Conservation (phyloP, 768 basidiomycete genomes). For the Leccinellum luteum region DNA sequence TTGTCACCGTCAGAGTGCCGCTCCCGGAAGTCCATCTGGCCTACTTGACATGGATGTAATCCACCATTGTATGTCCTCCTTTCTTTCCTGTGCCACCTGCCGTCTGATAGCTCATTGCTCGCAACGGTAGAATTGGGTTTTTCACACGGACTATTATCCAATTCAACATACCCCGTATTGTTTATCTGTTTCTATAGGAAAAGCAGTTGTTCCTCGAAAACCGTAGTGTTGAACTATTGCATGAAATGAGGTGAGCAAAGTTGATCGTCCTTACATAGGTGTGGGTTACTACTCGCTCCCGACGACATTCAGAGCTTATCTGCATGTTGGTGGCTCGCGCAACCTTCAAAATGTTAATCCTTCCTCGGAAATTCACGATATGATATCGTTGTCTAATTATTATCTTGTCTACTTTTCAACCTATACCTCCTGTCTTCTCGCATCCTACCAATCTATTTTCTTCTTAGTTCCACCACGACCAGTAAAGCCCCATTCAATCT, state of each 20-base stretch:
- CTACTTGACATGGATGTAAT: background rate
- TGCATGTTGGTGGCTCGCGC: background rate
- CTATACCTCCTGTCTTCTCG: background rate
- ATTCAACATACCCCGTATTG: background rate
- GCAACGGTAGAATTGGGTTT: background rate
- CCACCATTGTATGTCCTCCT: background rate
- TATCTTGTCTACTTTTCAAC: background rate
- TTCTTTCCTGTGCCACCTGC: background rate
- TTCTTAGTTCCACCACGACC: slow-evolving; percentile 31
- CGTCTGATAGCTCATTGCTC: background rate
- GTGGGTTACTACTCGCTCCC: background rate
- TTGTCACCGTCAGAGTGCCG: background rate
- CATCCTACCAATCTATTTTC: slow-evolving; percentile 15
- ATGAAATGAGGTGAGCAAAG: background rate
- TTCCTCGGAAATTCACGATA: background rate
- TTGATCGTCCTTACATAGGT: background rate
- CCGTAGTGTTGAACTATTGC: background rate
- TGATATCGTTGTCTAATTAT: background rate
- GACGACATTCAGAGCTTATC: no score
- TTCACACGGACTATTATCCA: background rate
- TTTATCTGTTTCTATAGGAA: background rate
- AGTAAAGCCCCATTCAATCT: slow-evolving; percentile 54
- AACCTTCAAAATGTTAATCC: background rate
- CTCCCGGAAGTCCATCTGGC: background rate
- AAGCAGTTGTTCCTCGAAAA: background rate